Base-by-base conservation (phyloP, 768 basidiomycete genomes). In the Pisolithus orientalis region DNA sequence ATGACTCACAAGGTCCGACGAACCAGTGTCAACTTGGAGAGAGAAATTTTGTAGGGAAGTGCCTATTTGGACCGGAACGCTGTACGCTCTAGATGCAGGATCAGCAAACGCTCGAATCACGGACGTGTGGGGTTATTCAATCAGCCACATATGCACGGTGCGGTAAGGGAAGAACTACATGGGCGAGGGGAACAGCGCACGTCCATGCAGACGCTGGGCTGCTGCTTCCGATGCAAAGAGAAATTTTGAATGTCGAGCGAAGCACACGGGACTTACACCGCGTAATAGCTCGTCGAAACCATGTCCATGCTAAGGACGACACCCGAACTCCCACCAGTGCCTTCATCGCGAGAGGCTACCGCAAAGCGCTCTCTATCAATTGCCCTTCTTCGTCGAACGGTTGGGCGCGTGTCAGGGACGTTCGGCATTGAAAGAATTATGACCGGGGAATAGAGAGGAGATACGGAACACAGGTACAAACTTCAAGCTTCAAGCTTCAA, bases 21-120 rank as follows among this genome's bases (percentile, higher is more conserved):
- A 90, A 28, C 90, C 90, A 0, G 85, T 88, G 59, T 92, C 89
- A 37, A 91, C 77, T 61, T 90, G 87, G 2, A 90, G 68, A 6
- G 78, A 81, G 24, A 85, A 67, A 24, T 73, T 75, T 51, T 85
- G 77, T 31, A 61, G 61, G 8, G 62, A 66, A 6, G 65, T 49
- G 10, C 88, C 87, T 24, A 88, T 70, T 17, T 61, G 66, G 5
- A 85, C 70, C 4, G 80, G 73, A n/a, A 87, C 65, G 2, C 82
- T 82, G 62, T 90, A 90, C 5, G 79, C 74, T 27, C 87, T 90
- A 59, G 2, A 40, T 50, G 39, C 9, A 28, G 32, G 10, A 51
- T 55, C 39, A 53, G 40, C 44, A 50, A 44, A 43, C 34, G 34
- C 34, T 5, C 34, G 14, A 34, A 34, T 13, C 11, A 34, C 34